These are phyloP conservation scores for Achlya hypogyna DNA, from an alignment of 352 stramenopile genomes.

Conservation along the genomic window DNA sequence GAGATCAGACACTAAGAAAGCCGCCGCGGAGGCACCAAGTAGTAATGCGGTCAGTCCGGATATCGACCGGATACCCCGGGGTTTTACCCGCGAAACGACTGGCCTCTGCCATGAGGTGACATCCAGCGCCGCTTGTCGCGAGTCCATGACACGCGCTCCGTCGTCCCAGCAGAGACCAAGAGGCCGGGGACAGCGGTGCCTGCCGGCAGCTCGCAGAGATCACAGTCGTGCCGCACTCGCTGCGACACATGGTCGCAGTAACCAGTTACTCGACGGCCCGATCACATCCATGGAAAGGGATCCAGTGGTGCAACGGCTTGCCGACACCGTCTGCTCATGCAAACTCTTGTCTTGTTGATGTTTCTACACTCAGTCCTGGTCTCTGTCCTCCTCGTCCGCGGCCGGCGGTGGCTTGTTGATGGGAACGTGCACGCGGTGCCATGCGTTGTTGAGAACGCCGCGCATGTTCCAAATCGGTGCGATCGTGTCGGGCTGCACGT, in stretches of 20 bases:
- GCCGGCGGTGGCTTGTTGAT: slow-evolving; percentile 41
- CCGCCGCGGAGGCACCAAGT: neutral
- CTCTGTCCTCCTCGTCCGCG: slow-evolving; percentile 31
- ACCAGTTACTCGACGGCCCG: too few species aligned
- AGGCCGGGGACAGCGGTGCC: too few species aligned
- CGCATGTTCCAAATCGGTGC: slow-evolving; percentile 96
- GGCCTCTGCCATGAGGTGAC: neutral
- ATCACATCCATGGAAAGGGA: too few species aligned
- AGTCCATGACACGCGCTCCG: slow-evolving; percentile 1
- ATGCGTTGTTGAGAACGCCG: slow-evolving; percentile 96
- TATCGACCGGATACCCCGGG: neutral
- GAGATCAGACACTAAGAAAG: neutral
- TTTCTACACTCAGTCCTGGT: too few species aligned
- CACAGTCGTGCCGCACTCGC: too few species aligned
- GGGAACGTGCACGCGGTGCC: slow-evolving; percentile 81
- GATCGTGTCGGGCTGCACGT: slow-evolving; percentile 94
- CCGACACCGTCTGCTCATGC: too few species aligned
- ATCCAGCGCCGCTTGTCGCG: neutral
- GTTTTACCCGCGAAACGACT: neutral
- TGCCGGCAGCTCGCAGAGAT: too few species aligned
- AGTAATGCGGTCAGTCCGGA: neutral
- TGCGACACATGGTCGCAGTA: too few species aligned
- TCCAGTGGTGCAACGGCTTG: too few species aligned
- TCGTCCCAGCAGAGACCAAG: too few species aligned
- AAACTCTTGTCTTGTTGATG: too few species aligned